Evolutionary conservation across 805 yeast genomes (phyloP).

Genomic region (Wickerhamomyces rabaulensis): DNA sequence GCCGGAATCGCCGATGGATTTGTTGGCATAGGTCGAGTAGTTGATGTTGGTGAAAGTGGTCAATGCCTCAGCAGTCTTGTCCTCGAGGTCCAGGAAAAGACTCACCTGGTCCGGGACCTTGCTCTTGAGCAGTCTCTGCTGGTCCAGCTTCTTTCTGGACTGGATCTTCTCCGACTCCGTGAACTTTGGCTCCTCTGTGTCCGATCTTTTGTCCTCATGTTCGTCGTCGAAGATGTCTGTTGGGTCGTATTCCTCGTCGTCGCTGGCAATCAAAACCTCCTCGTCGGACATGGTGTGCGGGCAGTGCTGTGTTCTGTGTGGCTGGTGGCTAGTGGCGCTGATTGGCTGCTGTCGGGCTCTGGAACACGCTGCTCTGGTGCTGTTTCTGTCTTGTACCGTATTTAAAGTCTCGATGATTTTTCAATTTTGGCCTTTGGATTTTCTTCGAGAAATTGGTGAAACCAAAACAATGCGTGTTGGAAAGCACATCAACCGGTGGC

Average conservation of each 20-base stretch:
- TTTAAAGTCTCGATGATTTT: too few species aligned
- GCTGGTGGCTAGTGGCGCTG: too few species aligned
- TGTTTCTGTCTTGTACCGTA: too few species aligned
- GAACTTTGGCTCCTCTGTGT: conserved; percentile 12
- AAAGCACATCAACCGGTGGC: too few species aligned
- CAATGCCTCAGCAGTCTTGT: conserved; percentile 67
- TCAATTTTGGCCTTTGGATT: too few species aligned
- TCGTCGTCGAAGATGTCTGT: conserved; percentile 4
- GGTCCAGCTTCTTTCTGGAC: conserved; percentile 14
- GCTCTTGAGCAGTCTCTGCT: conserved; percentile 14
- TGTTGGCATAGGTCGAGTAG: conserved; percentile 58
- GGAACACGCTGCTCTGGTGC: too few species aligned
- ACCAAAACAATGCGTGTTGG: too few species aligned
- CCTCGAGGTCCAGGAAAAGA: conserved; percentile 34
- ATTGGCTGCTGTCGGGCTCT: too few species aligned
- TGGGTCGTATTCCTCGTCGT: conserved; percentile 18
- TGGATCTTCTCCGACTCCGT: conserved; percentile 15
- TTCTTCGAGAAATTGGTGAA: too few species aligned
- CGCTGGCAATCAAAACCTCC: conserved; percentile 3
- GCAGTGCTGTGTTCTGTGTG: too few species aligned
- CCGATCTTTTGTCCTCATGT: neutral
- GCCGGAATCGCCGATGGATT: conserved; percentile 61
- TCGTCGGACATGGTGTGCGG: conserved; percentile 1
- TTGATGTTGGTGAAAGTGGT: conserved; percentile 49
- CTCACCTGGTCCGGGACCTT: conserved; percentile 16